These are phyloP conservation scores for Pluteus cervinus DNA, from an alignment of 768 basidiomycete genomes.

Conservation along the genomic window DNA sequence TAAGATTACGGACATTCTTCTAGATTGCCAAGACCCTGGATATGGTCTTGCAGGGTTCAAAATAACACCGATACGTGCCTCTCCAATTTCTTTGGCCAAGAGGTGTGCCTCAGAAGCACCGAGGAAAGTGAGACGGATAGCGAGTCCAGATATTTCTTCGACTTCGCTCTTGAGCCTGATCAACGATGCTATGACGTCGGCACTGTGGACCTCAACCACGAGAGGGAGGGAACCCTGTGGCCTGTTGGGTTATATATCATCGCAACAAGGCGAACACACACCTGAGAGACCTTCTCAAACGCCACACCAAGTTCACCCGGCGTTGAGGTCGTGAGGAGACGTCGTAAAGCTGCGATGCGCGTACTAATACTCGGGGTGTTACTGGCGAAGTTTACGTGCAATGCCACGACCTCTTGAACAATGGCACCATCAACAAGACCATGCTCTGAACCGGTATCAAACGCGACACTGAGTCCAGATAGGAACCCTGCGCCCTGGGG, in stretches of 20 bases:
- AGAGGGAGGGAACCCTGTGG: constrained; percentile 50
- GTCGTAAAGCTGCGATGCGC: constrained; percentile 56
- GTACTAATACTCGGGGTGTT: constrained; percentile 53
- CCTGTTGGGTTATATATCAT: constrained; percentile 1
- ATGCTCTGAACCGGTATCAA: constrained; percentile 50
- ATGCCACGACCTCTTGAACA: constrained; percentile 49
- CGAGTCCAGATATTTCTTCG: constrained; percentile 33
- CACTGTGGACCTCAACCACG: constrained; percentile 56
- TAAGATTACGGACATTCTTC: constrained; percentile 42
- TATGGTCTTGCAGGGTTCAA: constrained; percentile 60
- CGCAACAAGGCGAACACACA: constrained; percentile 10
- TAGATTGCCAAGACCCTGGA: constrained; percentile 62
- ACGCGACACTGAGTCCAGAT: constrained; percentile 51
- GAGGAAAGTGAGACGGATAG: constrained; percentile 42
- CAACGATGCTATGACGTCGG: constrained; percentile 64
- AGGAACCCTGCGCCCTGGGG: constrained; percentile 46
- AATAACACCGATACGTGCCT: constrained; percentile 66
- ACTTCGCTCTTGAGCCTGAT: constrained; percentile 60
- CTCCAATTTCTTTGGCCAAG: constrained; percentile 65
- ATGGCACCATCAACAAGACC: constrained; percentile 53
- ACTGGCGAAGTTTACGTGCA: constrained; percentile 53
- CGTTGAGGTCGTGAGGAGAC: constrained; percentile 36
- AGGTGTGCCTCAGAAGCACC: constrained; percentile 67
- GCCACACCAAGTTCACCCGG: constrained; percentile 32
- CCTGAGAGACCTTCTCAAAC: constrained; percentile 42